Evolutionary conservation across 345 rosid species (phyloP), one percentile per base, ranked within the genome.

Genomic region (Corchorus capsularis): DNA sequence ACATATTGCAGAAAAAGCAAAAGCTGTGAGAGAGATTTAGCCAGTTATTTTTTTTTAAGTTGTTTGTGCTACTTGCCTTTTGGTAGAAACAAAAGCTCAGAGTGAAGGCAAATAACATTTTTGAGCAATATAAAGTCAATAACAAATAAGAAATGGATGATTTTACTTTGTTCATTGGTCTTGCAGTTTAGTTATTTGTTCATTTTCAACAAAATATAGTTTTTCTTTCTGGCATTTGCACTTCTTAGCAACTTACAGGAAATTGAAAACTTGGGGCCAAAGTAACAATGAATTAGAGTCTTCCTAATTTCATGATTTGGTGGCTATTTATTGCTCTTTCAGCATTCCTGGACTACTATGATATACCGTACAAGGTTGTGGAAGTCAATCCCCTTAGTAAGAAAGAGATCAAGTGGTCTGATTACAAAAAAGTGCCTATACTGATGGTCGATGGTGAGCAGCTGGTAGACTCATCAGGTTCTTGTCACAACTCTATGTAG

Each of bases 391-490:
- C 93, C 37, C 82, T 91, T 43, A 85, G 75, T 78, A 91, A 89
- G 75, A 91, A 89, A 75, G 96, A 91, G 82, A 88, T 89, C 77
- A 91, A 88, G 84, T 91, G 93, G 92, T 89, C 93, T 72, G 90
- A 88, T 79, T 89, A 89, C 82, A 89, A 84, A 85, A 91, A 91
- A 80, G 96, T 91, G 83, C 96, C 96, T 63, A 87, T 88, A 63
- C 79, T 91, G 77, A 82, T 71, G 50, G 87, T 88, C 19, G 92
- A 89, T 71, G 93, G 91, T 63, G 85, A 83, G 71, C 89, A 83
- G 79, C 84, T 91, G 86, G 93, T 89, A 45, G 89, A 91, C 77
- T 88, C 91, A 78, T 91, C 96, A 87, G 92, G 96, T 91, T 75
- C 41, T 63, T 50, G 62, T 43, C 45, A 76, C 49, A 43, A 61